Conservation (phyloP, 257 asterid genomes). For the Echites panduratus region DNA sequence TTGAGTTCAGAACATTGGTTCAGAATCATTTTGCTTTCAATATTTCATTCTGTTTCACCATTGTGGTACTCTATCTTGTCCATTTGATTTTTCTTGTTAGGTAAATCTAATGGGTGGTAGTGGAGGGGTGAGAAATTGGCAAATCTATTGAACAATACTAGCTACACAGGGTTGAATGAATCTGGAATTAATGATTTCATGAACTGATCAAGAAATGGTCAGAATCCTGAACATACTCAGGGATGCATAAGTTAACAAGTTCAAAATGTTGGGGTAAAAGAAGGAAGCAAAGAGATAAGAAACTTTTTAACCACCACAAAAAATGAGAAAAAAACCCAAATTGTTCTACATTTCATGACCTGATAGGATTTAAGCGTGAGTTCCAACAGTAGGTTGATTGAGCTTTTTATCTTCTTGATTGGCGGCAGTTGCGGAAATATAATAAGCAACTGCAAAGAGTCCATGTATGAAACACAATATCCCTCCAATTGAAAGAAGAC, state of each 20-base stretch:
- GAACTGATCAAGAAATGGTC: neutral
- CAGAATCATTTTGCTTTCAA: too few relatives aligned
- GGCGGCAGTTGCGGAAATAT: slow-evolving; percentile 43
- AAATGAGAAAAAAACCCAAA: neutral
- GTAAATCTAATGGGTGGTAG: neutral
- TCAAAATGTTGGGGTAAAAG: neutral
- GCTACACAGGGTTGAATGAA: neutral
- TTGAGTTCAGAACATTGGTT: too few relatives aligned
- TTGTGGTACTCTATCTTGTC: neutral
- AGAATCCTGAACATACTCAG: neutral
- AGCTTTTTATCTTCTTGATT: slow-evolving; percentile 33
- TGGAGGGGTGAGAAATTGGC: neutral
- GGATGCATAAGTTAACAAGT: neutral
- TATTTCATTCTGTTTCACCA: too few relatives aligned
- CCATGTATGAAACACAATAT: slow-evolving; percentile 60
- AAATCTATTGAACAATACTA: too few relatives aligned
- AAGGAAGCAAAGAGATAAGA: neutral
- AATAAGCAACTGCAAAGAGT: slow-evolving; percentile 52
- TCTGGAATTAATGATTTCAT: neutral
- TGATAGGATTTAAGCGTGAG: neutral
- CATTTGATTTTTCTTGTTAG: neutral
- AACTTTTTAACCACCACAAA: neutral
- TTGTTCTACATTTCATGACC: neutral
- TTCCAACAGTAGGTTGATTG: slow-evolving; percentile 26
- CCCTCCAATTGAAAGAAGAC: slow-evolving; percentile 58